Percentiles rank a stretch among this genome's conserved stretches.
Conservation (phyloP, 2,329 filamentous ascomycete species). For the Claviceps arundinis region DNA sequence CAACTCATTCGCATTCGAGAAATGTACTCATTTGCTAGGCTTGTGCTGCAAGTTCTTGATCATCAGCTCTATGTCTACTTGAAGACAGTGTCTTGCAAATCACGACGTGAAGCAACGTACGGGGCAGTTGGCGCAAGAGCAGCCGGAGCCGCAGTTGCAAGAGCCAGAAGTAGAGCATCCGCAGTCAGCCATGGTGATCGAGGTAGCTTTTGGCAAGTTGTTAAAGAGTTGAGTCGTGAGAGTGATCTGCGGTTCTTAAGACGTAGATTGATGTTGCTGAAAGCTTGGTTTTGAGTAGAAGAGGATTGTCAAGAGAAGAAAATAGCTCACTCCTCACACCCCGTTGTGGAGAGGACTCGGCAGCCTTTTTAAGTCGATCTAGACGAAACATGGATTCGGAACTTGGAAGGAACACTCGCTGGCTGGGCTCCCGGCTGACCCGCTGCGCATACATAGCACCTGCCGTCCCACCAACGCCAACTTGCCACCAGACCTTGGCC, state of each 20-base stretch:
- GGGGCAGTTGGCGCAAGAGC: slow-evolving; percentile 30
- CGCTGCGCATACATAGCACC: not conserved
- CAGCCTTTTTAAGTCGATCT: slow-evolving; percentile 1
- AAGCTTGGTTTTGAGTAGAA: not conserved
- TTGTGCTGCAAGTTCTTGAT: not conserved
- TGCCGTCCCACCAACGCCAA: not conserved
- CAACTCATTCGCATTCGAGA: no score
- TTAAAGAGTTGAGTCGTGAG: not conserved
- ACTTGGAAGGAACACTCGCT: not conserved
- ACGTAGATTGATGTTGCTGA: not conserved
- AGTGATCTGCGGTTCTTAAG: not conserved
- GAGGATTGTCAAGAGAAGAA: no score
- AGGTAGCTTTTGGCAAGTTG: slow-evolving; percentile 4
- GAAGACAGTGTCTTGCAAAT: not conserved
- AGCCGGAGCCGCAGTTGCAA: slow-evolving; percentile 28
- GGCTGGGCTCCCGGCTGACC: not conserved
- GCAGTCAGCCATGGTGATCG: slow-evolving; percentile 27
- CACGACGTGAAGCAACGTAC: slow-evolving; percentile 17
- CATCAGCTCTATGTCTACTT: not conserved
- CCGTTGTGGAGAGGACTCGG: not conserved
- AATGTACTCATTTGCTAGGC: not conserved
- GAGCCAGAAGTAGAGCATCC: slow-evolving; percentile 27
- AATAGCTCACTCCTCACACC: no score
- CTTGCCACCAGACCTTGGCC: not conserved
- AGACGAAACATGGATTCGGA: not conserved